phyloP scores from a whole-genome alignment of 495 filamentous ascomycete genomes.

The Aspergillus ellipticus region DNA sequence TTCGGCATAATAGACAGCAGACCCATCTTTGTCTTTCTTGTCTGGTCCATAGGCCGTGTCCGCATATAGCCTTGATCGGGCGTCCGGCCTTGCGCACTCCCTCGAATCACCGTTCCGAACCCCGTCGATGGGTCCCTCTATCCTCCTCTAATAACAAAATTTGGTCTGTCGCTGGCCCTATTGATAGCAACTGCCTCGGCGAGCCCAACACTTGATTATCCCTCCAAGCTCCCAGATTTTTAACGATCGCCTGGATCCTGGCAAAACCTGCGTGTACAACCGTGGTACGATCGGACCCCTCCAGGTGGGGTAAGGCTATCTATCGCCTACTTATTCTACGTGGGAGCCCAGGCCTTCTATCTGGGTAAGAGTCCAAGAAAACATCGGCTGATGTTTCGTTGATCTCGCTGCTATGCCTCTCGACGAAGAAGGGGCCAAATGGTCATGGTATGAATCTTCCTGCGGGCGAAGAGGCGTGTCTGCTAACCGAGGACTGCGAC shows the following conservation, averaged over 20 bases:
- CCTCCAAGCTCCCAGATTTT: background rate
- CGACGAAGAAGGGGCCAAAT: slow-evolving; percentile 47
- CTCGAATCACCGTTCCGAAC: too few species aligned
- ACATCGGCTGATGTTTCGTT: background rate
- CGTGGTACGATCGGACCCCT: slow-evolving; percentile 3
- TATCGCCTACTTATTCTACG: background rate
- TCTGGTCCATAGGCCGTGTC: too few species aligned
- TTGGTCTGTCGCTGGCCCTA: background rate
- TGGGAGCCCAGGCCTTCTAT: background rate
- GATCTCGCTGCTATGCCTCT: slow-evolving; percentile 38
- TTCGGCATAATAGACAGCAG: background rate
- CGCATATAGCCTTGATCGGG: too few species aligned
- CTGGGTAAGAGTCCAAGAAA: background rate
- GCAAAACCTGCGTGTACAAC: background rate
- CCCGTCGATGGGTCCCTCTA: too few species aligned
- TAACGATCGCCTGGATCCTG: background rate
- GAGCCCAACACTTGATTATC: background rate
- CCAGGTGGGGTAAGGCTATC: slow-evolving; percentile 1
- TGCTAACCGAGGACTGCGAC: background rate
- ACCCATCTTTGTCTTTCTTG: too few species aligned
- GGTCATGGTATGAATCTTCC: slow-evolving; percentile 43
- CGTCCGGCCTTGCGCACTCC: too few species aligned
- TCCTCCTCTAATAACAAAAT: too few species aligned
- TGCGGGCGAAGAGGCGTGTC: background rate
- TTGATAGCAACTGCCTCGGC: background rate